A percentile compares a stretch with the other conserved stretches of the same genome.
Evolutionary conservation across 331 rosid species (phyloP).

Genomic region (Malus hybrid): DNA sequence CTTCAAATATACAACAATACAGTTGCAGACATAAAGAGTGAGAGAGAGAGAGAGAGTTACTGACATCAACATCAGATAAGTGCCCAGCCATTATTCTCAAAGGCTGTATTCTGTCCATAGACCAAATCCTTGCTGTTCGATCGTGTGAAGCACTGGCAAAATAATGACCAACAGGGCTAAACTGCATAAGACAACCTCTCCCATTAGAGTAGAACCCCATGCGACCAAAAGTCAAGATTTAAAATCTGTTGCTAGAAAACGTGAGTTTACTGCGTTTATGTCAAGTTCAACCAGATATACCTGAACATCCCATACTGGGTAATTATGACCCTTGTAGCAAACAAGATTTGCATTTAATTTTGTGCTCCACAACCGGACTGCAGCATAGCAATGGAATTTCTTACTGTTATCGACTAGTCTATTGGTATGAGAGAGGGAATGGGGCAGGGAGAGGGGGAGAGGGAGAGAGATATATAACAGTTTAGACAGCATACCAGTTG

Average conservation of each 20-base stretch:
- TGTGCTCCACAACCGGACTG: slow-evolving; percentile 94
- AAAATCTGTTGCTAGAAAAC: neutral
- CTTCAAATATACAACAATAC: neutral
- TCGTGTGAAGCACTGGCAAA: slow-evolving; percentile 96
- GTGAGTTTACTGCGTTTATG: neutral
- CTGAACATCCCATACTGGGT: slow-evolving; percentile 99
- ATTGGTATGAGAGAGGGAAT: neutral
- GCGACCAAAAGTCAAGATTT: neutral
- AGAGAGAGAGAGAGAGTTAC: slow-evolving; percentile 23
- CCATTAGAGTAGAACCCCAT: neutral
- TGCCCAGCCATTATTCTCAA: slow-evolving; percentile 97
- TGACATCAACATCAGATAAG: slow-evolving; percentile 94
- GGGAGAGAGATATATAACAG: neutral
- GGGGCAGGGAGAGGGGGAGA: slow-evolving; percentile 1
- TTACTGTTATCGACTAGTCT: neutral
- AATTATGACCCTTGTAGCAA: slow-evolving; percentile 95
- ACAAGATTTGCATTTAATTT: slow-evolving; percentile 77
- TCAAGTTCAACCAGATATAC: slow-evolving; percentile 30
- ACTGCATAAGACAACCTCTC: slow-evolving; percentile 48
- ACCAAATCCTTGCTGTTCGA: slow-evolving; percentile 97
- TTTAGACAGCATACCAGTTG: slow-evolving; percentile 52
- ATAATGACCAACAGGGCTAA: slow-evolving; percentile 93
- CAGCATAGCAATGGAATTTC: slow-evolving; percentile 21
- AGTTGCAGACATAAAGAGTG: neutral
- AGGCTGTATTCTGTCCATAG: slow-evolving; percentile 92